Base-by-base conservation (phyloP, 2,329 filamentous ascomycete species). In the Diplodia scrobiculata region DNA sequence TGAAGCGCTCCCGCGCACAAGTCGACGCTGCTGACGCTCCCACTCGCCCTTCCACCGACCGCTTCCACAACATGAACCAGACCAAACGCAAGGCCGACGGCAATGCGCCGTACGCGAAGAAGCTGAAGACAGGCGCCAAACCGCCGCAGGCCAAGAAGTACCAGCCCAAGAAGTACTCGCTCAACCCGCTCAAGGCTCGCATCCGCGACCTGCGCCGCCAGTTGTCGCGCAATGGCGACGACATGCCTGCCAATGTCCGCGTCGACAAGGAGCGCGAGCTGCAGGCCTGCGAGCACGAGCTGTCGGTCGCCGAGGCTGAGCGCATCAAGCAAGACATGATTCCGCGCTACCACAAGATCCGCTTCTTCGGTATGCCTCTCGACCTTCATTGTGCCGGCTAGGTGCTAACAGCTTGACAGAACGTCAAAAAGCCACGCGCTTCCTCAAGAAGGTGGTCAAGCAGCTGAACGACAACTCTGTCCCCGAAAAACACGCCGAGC, bases 311-410 rank as follows among this genome's bases (percentile, higher is more conserved):
- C 55, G 80, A 85, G 67, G 82, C 83, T 67, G 86, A 87, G 71
- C 88, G 87, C 78, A 83, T 83, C 73, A 84, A 86, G 70, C 84
- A 83, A 71, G 83, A 86, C 67, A 91, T 93, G 85, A 92, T 93
- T 68, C 82, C 82, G 60, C 90, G 88, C 76, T 95, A 92, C 72
- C 91, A 94, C 75, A 93, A 91, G 85, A 86, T 94, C 60, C 83
- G 91, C 32, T 95, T 95, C 75, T 94, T 94, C 77, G 91, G 91
- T 90, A 81, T 62, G 84, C 72, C 66, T 32, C 65, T 50, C 29
- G 19, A 38, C 14, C n/a, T 54, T 67, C 48, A 68, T 71, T 10
- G 70, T 66, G 36, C 34, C 45, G 29, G 11, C 67, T 1, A 2
- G 72, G 17, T 36, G 9, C 60, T 59, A 3, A 65, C 32, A 27